Conservation (phyloP, 495 filamentous ascomycete species). For the Lindgomyces ingoldianus region DNA sequence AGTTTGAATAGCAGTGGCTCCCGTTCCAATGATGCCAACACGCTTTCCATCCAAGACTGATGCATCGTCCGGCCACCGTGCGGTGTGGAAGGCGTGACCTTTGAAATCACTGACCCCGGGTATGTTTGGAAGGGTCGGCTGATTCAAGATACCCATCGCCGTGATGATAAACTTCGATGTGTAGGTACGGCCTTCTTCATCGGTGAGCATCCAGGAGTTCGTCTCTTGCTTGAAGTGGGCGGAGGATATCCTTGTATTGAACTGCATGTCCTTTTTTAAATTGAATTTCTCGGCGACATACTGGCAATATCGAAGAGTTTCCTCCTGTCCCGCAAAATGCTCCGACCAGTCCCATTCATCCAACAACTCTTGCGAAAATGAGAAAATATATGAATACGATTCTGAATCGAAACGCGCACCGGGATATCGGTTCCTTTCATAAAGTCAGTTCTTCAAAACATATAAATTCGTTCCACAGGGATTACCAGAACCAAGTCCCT, state of each 20-base stretch:
- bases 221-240: background rate
- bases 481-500: slow-evolving; percentile 1
- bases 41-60: background rate
- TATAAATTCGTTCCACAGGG: background rate
- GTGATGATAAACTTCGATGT: background rate
- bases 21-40: slow-evolving; percentile 15
- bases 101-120: background rate
- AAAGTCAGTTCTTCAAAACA: background rate
- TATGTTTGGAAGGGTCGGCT: background rate
- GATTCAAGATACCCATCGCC: background rate
- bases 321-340: background rate
- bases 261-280: slow-evolving; percentile 1
- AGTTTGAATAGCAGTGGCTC: slow-evolving; percentile 17
- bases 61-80: background rate
- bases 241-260: background rate
- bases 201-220: background rate
- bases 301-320: slow-evolving; percentile 3
- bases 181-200: background rate
- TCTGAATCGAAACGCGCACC: slow-evolving; percentile 4
- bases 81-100: slow-evolving; percentile 5
- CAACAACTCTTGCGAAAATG: background rate
- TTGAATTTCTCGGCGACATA: background rate
- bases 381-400: slow-evolving; percentile 6
- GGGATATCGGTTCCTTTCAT: slow-evolving; percentile 1
- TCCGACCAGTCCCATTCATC: slow-evolving; percentile 6